These are phyloP conservation scores for Chrysoporthe cubensis DNA, from an alignment of 2,329 filamentous ascomycete species.

Conservation along the genomic window DNA sequence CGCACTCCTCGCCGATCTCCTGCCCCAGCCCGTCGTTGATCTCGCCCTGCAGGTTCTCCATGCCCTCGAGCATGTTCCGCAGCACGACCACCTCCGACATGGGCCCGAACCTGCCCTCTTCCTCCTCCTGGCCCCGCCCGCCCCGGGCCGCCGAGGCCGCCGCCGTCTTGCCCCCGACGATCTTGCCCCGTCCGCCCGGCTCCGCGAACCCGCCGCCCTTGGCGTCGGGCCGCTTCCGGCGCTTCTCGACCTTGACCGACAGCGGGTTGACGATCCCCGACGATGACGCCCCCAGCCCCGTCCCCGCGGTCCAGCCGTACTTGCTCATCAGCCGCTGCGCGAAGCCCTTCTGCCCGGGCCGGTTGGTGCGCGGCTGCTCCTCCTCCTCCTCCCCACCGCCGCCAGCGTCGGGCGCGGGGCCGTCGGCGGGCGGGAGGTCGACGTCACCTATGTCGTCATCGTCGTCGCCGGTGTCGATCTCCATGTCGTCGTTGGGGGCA, in stretches of 20 bases:
- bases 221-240: constrained; percentile 76
- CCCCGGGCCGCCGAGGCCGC: not conserved
- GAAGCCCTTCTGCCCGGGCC: constrained; percentile 82
- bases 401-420: constrained; percentile 31
- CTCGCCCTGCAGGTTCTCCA: constrained; percentile 77
- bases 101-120: constrained; percentile 61
- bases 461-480: constrained; percentile 43
- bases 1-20: constrained; percentile 94
- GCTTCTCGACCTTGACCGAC: constrained; percentile 82
- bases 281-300: constrained; percentile 80
- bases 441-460: constrained; percentile 25
- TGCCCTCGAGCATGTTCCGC: constrained; percentile 81
- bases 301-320: constrained; percentile 89
- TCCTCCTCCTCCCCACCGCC: constrained; percentile 43
- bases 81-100: constrained; percentile 86
- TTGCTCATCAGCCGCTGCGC: constrained; percentile 89
- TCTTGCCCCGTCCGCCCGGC: constrained; percentile 72
- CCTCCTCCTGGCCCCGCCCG: constrained; percentile 27
- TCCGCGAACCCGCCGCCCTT: constrained; percentile 79
- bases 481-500: constrained; percentile 42
- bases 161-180: constrained; percentile 72
- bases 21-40: constrained; percentile 78
- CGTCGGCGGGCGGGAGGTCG: constrained; percentile 53
- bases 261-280: constrained; percentile 86
- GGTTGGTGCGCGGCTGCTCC: constrained; percentile 57